Evolutionary conservation across 805 yeast species (phyloP), one percentile per base, ranked within the genome.

Genomic region (Wickerhamiella galacta): DNA sequence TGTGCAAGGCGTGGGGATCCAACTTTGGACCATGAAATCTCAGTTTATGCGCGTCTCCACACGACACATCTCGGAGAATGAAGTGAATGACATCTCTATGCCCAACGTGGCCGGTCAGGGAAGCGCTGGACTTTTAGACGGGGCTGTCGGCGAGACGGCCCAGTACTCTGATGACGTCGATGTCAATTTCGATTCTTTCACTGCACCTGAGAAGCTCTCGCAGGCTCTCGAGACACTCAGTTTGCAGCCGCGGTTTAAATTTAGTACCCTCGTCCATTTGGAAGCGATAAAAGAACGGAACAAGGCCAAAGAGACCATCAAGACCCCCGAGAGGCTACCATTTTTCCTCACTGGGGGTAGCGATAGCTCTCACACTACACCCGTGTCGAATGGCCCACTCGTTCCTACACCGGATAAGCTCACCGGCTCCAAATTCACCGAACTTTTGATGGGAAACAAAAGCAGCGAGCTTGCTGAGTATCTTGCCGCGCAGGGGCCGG

Each of bases 11-110:
- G 76, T 78, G 39, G 98, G 98, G 19, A 74, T 90, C 38, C 72
- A 79, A 33, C 59, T 92, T 36, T 90, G 99, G 99, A 77, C 93
- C 5, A 82, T 85, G 52, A 66, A 75, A 46, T 72, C 95, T 0
- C 93, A 82, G 55, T 83, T 85, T 54, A 66, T 61, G 41, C 64
- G 81, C 12, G 72, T 87, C 1, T 46, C 59, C 2, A 71, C 83
- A 1, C 70, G 85, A 44, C 78, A 71, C 37, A 63, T 87, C 18
- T 75, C 75, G 30, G 72, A 69, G 9, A 90, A 78, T 16, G 85
- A 82, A 44, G 49, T 56, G 21, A 35, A 32, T 5, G 59, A 56
- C 25, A 63, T 74, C 2, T 54, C 67, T 12, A 56, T 82, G 49
- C 95, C 95, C 6, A 77, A 75, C 37, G 70, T 68, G 16, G 66